Conservation (phyloP, 1,284 basidiomycete species). For the Leccinum proliferum region DNA sequence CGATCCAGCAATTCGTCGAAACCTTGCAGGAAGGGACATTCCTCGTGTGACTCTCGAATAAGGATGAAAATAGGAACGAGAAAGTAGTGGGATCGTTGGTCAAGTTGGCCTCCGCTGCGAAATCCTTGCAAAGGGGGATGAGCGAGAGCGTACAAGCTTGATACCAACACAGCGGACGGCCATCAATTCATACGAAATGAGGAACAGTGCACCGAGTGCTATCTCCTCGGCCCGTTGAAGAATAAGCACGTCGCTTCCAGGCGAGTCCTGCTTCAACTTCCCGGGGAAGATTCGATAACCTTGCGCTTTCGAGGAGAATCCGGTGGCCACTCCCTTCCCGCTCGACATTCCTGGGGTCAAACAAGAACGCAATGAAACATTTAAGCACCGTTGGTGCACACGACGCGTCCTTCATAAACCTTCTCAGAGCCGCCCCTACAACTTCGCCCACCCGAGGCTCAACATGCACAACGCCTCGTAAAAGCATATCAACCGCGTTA, state of each 20-base stretch:
- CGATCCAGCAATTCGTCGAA: slow-evolving; percentile 62
- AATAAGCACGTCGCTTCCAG: slow-evolving; percentile 35
- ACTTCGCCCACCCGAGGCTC: slow-evolving; percentile 72
- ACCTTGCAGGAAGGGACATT: slow-evolving; percentile 47
- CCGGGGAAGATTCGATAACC: slow-evolving; percentile 53
- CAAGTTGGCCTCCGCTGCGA: slow-evolving; percentile 32
- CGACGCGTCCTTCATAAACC: slow-evolving; percentile 63
- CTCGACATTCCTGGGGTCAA: slow-evolving; percentile 64
- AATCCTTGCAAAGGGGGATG: slow-evolving; percentile 35
- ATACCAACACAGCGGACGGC: slow-evolving; percentile 52
- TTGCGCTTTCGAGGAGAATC: slow-evolving; percentile 59
- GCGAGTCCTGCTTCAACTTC: slow-evolving; percentile 36
- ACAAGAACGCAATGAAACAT: slow-evolving; percentile 73
- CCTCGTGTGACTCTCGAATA: slow-evolving; percentile 26
- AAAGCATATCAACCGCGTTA: slow-evolving; percentile 75
- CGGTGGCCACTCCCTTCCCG: slow-evolving; percentile 62
- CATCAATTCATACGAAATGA: slow-evolving; percentile 62
- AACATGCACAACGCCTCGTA: slow-evolving; percentile 80
- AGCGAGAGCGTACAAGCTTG: slow-evolving; percentile 54
- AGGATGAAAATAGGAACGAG: slow-evolving; percentile 41
- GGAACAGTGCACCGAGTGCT: slow-evolving; percentile 72
- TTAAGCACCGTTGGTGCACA: slow-evolving; percentile 62
- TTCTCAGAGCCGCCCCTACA: slow-evolving; percentile 64
- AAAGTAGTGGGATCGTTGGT: slow-evolving; percentile 17
- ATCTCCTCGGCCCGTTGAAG: slow-evolving; percentile 51